phyloP scores from a whole-genome alignment of 2,329 filamentous ascomycete species.

The Paradendryphiella salina region DNA sequence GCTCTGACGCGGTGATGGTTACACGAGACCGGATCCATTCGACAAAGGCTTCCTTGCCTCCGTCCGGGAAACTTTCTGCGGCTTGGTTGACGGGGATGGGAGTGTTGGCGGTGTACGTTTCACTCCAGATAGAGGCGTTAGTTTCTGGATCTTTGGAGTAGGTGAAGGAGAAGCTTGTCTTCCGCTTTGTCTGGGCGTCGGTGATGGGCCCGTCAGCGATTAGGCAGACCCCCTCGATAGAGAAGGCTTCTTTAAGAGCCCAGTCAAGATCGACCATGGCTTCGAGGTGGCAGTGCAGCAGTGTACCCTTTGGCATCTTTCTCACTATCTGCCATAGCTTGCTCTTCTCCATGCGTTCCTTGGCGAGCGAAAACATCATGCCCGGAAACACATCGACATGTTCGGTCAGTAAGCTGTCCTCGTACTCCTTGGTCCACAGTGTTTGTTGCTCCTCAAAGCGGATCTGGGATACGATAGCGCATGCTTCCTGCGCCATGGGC shows the following conservation, averaged over 20 bases:
- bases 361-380: constrained; percentile 91
- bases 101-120: constrained; percentile 62
- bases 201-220: constrained; percentile 61
- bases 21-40: constrained; percentile 75
- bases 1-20: constrained; percentile 72
- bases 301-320: constrained; percentile 83
- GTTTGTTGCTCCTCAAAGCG: constrained; percentile 74
- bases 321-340: constrained; percentile 83
- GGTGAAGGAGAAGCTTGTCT: constrained; percentile 63
- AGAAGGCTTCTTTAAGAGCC: constrained; percentile 71
- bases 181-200: constrained; percentile 57
- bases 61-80: constrained; percentile 74
- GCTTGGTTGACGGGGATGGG: constrained; percentile 64
- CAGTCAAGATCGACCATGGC: constrained; percentile 89
- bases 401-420: constrained; percentile 68
- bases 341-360: constrained; percentile 81
- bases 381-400: constrained; percentile 75
- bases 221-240: constrained; percentile 74
- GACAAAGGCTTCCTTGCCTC: constrained; percentile 71
- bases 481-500: constrained; percentile 75
- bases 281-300: constrained; percentile 86
- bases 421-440: constrained; percentile 74
- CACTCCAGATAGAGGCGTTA: constrained; percentile 65
- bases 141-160: constrained; percentile 48
- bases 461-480: constrained; percentile 77